Base-by-base conservation (phyloP, 306 rosid genomes). In the Fagus crenata region DNA sequence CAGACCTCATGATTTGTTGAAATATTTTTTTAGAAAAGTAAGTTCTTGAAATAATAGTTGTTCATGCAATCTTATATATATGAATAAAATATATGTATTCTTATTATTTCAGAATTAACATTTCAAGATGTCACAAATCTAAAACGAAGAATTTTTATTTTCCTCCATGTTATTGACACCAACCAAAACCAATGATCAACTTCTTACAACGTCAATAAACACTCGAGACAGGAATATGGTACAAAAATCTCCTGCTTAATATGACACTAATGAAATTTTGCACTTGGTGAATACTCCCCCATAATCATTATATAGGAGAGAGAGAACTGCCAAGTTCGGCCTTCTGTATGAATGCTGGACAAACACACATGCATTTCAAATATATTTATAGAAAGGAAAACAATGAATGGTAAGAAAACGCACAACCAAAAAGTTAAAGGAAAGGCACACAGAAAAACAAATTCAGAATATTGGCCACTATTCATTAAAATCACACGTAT, bases 111-210 rank as follows among this genome's bases (percentile, higher is more conserved):
- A 58, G 36, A 58, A 56, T 33, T 22, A 58, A 28, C 64, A 7
- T 18, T 58, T 31, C 14, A 58, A 58, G 64, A 28, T 58, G 14
- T 3, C 64, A 58, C 7, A 58, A 58, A 58, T 58, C 15, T 35
- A 58, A 31, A 58, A 56, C 22, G 64, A 28, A 58, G 12, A 28
- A 22, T 22, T 28, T 58, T 14, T 58, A 18, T 58, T 1, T 58
- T 58, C 64, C 28, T 58, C 64, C 64, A 58, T 58, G 64, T 58
- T 6, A 1, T 32, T 11, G 51, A 28, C 13, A 58, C 36, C 32
- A 58, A 22, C 64, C 64, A 58, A 58, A 58, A 58, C 64, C 64
- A 58, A 28, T 32, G 14, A 58, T 58, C 64, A 58, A 58, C 32
- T 28, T 28, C 11, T 58, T 58, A 58, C 1, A 18, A 3, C 15